Evolutionary conservation across 768 basidiomycete genomes (phyloP).

Genomic region (Termitomyces sp.): DNA sequence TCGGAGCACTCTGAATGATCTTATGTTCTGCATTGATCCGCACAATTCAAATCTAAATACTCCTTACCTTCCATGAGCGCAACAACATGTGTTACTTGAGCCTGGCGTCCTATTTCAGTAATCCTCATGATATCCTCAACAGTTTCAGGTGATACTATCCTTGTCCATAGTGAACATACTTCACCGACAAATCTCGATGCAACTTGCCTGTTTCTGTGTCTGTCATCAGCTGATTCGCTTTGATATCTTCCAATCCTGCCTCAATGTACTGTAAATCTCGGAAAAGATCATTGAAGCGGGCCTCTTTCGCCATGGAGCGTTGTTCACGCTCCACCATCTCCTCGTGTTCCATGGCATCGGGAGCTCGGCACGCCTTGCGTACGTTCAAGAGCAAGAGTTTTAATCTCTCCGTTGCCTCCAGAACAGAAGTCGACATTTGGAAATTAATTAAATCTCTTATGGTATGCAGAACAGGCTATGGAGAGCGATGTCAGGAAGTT

Average conservation of each 20-base stretch:
- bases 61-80: slow-evolving; percentile 11
- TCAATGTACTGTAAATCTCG: slow-evolving; percentile 7
- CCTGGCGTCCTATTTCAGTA: slow-evolving; percentile 7
- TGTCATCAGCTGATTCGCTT: slow-evolving; percentile 1
- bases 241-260: slow-evolving; percentile 1
- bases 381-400: slow-evolving; percentile 7
- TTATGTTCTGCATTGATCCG: slow-evolving; percentile 2
- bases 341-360: slow-evolving; percentile 10
- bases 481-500: not conserved
- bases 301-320: slow-evolving; percentile 5
- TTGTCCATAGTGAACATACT: not conserved
- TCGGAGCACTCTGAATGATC: slow-evolving; percentile 5
- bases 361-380: slow-evolving; percentile 1
- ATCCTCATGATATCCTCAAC: slow-evolving; percentile 7
- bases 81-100: slow-evolving; percentile 8
- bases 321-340: slow-evolving; percentile 8
- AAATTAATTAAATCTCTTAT: not conserved
- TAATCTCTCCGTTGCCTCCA: slow-evolving; percentile 5
- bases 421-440: slow-evolving; percentile 6
- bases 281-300: slow-evolving; percentile 9
- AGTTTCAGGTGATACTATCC: slow-evolving; percentile 5
- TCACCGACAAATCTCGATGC: not conserved
- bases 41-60: not conserved
- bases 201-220: slow-evolving; percentile 5
- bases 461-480: not conserved